phyloP scores from a whole-genome alignment of 371 early-diverging fungal genomes.

The Mortierella sp. region DNA sequence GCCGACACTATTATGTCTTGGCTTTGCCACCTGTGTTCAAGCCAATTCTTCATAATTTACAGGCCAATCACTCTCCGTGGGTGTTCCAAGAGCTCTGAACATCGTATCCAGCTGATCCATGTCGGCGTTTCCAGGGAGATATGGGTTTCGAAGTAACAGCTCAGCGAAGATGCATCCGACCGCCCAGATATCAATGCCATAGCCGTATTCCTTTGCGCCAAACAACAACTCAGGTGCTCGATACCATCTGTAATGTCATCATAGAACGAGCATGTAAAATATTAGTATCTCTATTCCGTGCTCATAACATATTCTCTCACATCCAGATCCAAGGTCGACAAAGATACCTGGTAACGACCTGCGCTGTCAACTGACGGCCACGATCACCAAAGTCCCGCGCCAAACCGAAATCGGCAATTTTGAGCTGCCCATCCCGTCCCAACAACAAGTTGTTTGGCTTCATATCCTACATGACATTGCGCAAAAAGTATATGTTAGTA shows the following conservation, averaged over 20 bases:
- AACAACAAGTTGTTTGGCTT: constrained; percentile 99
- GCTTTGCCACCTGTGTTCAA: not conserved
- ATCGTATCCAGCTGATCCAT: constrained; percentile 96
- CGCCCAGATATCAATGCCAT: constrained; percentile 98
- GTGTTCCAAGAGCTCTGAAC: constrained; percentile 97
- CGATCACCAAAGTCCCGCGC: constrained; percentile 95
- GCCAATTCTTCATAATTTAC: constrained; percentile 60
- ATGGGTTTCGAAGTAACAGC: constrained; percentile 96
- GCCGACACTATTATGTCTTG: not conserved
- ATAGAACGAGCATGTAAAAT: not conserved
- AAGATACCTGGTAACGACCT: constrained; percentile 92
- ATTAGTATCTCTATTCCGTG: not conserved
- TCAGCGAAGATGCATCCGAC: constrained; percentile 99
- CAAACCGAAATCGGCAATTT: constrained; percentile 99
- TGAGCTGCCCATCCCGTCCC: constrained; percentile 91
- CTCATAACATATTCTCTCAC: not conserved
- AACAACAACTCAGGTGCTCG: constrained; percentile 99
- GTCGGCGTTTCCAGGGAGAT: constrained; percentile 96
- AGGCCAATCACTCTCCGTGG: constrained; percentile 98
- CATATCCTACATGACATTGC: constrained; percentile 82
- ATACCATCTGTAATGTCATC: constrained; percentile 88
- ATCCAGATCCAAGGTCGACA: not conserved
- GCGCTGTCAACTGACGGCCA: constrained; percentile 85
- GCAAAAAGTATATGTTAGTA: not conserved
- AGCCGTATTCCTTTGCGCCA: constrained; percentile 93